Percentiles rank a stretch among this genome's conserved stretches.
Evolutionary conservation across 371 early-diverging fungal species (phyloP).

Genomic region (Mortierella polycephala): DNA sequence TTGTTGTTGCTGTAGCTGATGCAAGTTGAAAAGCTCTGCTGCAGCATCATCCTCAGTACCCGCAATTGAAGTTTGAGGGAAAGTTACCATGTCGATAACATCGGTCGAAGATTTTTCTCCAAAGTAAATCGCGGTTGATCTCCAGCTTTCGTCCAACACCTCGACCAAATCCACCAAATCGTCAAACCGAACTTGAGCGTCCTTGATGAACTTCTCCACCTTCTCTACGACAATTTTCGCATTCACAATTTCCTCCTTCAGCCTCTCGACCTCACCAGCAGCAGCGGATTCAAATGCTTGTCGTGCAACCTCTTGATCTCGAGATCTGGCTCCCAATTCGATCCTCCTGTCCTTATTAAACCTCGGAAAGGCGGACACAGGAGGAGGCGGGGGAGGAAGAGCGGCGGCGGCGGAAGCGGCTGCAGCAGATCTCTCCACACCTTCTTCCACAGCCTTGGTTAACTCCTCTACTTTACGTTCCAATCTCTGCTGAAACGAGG

Average conservation of each 20-base stretch:
- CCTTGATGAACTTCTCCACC: conserved; percentile 31
- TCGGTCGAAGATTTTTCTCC: conserved; percentile 43
- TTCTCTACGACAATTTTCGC: conserved; percentile 20
- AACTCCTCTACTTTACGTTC: conserved; percentile 13
- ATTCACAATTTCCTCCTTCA: conserved; percentile 19
- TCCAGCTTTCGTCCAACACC: conserved; percentile 43
- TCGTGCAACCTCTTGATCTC: too few relatives aligned
- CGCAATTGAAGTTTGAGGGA: too few relatives aligned
- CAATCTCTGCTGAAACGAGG: conserved; percentile 13
- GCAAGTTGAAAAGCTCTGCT: not conserved
- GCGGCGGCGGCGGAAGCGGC: not conserved
- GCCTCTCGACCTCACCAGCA: not conserved
- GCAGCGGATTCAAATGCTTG: not conserved
- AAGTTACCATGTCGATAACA: not conserved
- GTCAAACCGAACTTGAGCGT: conserved; percentile 37
- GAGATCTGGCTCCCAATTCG: not conserved
- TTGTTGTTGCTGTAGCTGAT: conserved; percentile 12
- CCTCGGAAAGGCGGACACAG: not conserved
- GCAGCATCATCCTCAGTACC: too few relatives aligned
- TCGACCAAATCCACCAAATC: conserved; percentile 41
- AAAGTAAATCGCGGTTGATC: conserved; percentile 46
- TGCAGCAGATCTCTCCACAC: not conserved
- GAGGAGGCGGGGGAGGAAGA: too few relatives aligned
- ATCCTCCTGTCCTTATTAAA: not conserved
- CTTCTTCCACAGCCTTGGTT: not conserved